phyloP scores from a whole-genome alignment of 176 grass and related monocot species.

The Oropetium thomaeum region DNA sequence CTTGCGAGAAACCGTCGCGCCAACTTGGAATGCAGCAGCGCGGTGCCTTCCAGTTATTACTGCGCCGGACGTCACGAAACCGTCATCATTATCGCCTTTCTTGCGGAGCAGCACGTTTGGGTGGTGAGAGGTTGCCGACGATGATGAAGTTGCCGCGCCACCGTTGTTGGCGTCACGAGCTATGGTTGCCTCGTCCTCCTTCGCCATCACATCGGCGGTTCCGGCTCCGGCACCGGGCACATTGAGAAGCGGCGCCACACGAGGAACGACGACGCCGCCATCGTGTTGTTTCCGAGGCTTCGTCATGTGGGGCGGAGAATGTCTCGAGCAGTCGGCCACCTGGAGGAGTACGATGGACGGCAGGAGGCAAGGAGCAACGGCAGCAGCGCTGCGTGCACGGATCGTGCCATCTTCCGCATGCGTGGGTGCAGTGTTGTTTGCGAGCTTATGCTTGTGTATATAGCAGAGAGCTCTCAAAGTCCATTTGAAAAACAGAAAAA shows the following conservation, averaged over 20 bases:
- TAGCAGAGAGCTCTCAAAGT: neutral
- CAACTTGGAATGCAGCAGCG: neutral
- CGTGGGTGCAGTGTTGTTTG: neutral
- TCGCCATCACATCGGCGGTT: neutral
- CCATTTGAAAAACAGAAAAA: neutral
- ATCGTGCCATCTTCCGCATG: neutral
- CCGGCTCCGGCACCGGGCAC: too few species aligned
- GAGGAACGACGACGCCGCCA: neutral
- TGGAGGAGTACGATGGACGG: neutral
- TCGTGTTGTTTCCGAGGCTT: neutral
- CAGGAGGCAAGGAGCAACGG: neutral
- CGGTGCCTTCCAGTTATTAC: neutral
- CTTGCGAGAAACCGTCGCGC: too few species aligned
- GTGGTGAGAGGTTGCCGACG: neutral
- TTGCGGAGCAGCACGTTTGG: neutral
- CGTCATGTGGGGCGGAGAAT: neutral
- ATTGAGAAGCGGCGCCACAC: too few species aligned
- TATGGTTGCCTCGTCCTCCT: neutral
- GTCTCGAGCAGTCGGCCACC: neutral
- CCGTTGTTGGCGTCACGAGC: neutral
- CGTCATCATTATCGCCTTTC: neutral
- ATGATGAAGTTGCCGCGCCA: neutral
- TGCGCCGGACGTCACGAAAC: neutral
- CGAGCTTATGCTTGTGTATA: too few species aligned
- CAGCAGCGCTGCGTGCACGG: neutral